Evolutionary conservation across 257 asterid genomes (phyloP).

Genomic region (Eustoma russellianum): DNA sequence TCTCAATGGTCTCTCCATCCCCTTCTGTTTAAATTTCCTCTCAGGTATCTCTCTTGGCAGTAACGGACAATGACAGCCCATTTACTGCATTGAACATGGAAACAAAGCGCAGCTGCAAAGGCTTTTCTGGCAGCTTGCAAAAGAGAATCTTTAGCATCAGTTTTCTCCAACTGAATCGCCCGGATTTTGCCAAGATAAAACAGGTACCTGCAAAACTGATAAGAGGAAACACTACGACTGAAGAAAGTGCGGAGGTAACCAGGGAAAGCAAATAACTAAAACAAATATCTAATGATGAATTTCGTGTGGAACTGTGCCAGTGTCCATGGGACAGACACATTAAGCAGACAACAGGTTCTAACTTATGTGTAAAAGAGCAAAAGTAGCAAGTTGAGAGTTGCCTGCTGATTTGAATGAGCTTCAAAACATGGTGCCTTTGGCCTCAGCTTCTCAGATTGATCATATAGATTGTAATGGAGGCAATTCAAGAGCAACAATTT

Average conservation of each 20-base stretch:
- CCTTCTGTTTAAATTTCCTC: slow-evolving; percentile 93
- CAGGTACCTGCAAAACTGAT: slow-evolving; percentile 83
- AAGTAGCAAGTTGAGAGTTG: slow-evolving; percentile 18
- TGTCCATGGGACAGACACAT: no score
- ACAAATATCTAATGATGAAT: no score
- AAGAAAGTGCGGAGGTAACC: neutral
- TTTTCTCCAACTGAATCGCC: slow-evolving; percentile 88
- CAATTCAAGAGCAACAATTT: slow-evolving; percentile 75
- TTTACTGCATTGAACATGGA: slow-evolving; percentile 75
- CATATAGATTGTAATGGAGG: slow-evolving; percentile 84
- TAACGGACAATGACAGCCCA: slow-evolving; percentile 95
- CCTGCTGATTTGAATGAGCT: slow-evolving; percentile 98
- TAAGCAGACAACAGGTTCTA: neutral
- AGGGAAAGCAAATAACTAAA: neutral
- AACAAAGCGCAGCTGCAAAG: slow-evolving; percentile 78
- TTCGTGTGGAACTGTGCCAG: no score
- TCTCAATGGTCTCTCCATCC: slow-evolving; percentile 84
- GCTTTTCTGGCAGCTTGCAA: slow-evolving; percentile 97
- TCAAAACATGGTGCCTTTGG: slow-evolving; percentile 96
- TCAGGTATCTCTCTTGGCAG: slow-evolving; percentile 96
- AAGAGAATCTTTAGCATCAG: slow-evolving; percentile 94
- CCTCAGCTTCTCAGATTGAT: slow-evolving; percentile 93
- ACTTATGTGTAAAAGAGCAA: neutral
- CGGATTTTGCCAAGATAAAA: slow-evolving; percentile 93
- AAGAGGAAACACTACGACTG: slow-evolving; percentile 1